Conservation (phyloP, 129 eudicot genomes). For the Glebionis coronaria region DNA sequence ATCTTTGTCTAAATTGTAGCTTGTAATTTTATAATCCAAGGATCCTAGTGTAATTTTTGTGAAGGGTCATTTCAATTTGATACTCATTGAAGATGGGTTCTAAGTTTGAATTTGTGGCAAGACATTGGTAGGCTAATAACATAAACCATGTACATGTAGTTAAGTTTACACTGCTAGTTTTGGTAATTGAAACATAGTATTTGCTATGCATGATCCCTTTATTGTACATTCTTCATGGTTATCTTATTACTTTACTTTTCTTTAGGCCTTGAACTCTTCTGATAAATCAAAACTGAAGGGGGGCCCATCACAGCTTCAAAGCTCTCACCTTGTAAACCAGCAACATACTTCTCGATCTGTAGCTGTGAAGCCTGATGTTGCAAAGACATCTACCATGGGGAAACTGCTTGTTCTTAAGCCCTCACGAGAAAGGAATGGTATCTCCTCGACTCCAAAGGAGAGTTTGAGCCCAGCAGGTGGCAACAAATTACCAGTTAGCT, state of each 20-base stretch:
- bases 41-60: too few species aligned
- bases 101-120: too few species aligned
- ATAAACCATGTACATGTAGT: too few species aligned
- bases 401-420: slow-evolving; percentile 83
- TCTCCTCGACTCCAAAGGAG: slow-evolving; percentile 52
- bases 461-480: slow-evolving; percentile 48
- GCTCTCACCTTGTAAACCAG: slow-evolving; percentile 36
- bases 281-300: slow-evolving; percentile 67
- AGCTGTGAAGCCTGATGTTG: slow-evolving; percentile 42
- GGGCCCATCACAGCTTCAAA: slow-evolving; percentile 48
- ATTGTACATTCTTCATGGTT: neutral
- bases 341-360: slow-evolving; percentile 54
- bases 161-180: too few species aligned
- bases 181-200: neutral
- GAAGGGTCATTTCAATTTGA: too few species aligned
- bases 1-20: too few species aligned
- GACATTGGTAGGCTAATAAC: too few species aligned
- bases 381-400: slow-evolving; percentile 49
- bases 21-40: too few species aligned
- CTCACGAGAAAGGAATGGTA: slow-evolving; percentile 65
- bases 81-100: too few species aligned
- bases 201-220: neutral
- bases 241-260: neutral
- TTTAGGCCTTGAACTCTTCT: slow-evolving; percentile 54
- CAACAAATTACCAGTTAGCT: slow-evolving; percentile 37